Percentiles rank a stretch among this genome's conserved stretches.
These are phyloP conservation scores for Sphaerulina vaccinii DNA, from an alignment of 2,329 filamentous ascomycete genomes.

Conservation along the genomic window DNA sequence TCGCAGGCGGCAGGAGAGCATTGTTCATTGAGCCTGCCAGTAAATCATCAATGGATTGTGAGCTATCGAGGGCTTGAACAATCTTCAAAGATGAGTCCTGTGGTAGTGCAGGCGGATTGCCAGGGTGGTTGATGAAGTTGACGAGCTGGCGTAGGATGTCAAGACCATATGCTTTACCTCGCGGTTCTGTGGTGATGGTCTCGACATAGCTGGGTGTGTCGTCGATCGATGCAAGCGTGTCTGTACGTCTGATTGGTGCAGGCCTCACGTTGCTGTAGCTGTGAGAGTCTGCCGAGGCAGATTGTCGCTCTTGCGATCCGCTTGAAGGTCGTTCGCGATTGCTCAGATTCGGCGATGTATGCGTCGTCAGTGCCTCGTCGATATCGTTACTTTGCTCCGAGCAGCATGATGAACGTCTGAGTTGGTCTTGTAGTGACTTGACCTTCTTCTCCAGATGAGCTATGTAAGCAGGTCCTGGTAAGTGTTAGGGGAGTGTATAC, in stretches of 20 bases:
- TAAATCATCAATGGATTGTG: slow-evolving; percentile 10
- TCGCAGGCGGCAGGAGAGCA: slow-evolving; percentile 16
- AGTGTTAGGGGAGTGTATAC: neutral
- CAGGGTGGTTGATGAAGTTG: slow-evolving; percentile 17
- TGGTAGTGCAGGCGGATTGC: neutral
- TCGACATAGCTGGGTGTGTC: slow-evolving; percentile 2
- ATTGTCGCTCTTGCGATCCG: neutral
- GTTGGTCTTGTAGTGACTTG: slow-evolving; percentile 19
- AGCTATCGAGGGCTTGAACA: slow-evolving; percentile 20
- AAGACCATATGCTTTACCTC: slow-evolving; percentile 21
- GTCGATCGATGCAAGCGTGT: neutral
- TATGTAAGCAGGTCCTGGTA: slow-evolving; percentile 21
- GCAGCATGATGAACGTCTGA: neutral
- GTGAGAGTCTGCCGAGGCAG: neutral
- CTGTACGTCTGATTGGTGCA: neutral
- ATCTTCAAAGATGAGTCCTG: slow-evolving; percentile 19
- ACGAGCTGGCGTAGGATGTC: slow-evolving; percentile 24
- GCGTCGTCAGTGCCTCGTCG: neutral
- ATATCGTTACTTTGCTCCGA: slow-evolving; percentile 1
- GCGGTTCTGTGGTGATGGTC: slow-evolving; percentile 23
- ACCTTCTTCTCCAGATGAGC: slow-evolving; percentile 25
- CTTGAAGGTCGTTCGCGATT: neutral
- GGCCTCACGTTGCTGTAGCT: neutral
- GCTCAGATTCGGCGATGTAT: neutral
- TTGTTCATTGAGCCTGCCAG: slow-evolving; percentile 1